These are phyloP conservation scores for Aureobasidium sp. DNA, from an alignment of 2,329 filamentous ascomycete species.

Conservation along the genomic window DNA sequence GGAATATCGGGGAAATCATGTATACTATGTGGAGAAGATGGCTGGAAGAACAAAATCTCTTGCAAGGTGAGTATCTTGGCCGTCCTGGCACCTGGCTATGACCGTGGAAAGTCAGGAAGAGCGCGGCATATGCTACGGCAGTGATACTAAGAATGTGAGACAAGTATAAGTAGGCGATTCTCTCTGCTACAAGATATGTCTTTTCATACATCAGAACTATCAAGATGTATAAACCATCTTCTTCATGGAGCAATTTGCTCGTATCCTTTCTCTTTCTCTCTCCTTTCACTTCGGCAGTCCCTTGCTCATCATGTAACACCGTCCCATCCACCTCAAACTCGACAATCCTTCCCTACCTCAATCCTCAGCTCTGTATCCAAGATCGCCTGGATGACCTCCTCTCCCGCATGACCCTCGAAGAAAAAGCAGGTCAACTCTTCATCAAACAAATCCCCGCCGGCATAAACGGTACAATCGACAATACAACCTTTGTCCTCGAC, in stretches of 20 bases:
- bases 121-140: conserved; percentile 1
- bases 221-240: background rate
- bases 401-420: conserved; percentile 76
- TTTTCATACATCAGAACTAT: background rate
- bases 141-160: no score
- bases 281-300: background rate
- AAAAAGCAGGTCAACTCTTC: conserved; percentile 71
- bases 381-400: conserved; percentile 73
- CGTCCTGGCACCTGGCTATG: background rate
- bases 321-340: background rate
- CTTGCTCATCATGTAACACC: background rate
- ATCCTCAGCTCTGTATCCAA: conserved; percentile 49
- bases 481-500: background rate
- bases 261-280: background rate
- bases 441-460: conserved; percentile 40
- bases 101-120: background rate
- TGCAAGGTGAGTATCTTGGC: conserved; percentile 10
- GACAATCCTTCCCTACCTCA: conserved; percentile 1
- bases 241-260: background rate
- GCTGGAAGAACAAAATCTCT: background rate
- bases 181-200: background rate
- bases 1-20: background rate
- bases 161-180: background rate
- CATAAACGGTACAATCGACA: conserved; percentile 14
- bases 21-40: background rate